Evolutionary conservation across 768 basidiomycete species (phyloP), one percentile per base, ranked within the genome.

Genomic region (Lactifluus piperatus): DNA sequence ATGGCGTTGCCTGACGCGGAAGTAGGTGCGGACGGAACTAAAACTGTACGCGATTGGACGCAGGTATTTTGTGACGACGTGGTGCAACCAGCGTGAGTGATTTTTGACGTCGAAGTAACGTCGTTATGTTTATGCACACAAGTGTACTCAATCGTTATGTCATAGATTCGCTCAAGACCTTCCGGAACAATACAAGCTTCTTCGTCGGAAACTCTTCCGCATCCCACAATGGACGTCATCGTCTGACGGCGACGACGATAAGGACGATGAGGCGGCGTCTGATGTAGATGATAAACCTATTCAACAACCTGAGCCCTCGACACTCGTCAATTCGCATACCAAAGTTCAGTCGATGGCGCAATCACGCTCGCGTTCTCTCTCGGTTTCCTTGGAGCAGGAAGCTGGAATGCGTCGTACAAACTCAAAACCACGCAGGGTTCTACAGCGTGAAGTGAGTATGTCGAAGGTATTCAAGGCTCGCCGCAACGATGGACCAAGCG

Each of bases 401-500:
- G 78, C 77, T 8, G 73, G 71, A 34, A 67, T 70, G 18, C 71
- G 73, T 43, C 72, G 74, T n/a, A 70, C 67, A 3, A 64, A 65
- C 43, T 57, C 62, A 18, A 67, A 57, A 34, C 69, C 72, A 6
- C 81, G 81, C 66, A 81, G 80, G 62, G 71, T 79, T 1, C 71
- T 88, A n/a, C 82, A 77, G 58, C 78, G 85, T 32, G 86, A 90
- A 68, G 76, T 89, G 62, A 89, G 85, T 71, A 91, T 90, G 88
- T 82, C 83, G 18, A 78, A 86, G 32, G 78, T 72, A 24, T 88
- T 88, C 72, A 87, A 82, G 66, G 72, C 73, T 26, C 76, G 76
- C 47, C 71, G 44, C n/a, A 60, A 52, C 20, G 45, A 36, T 22
- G 52, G 44, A 20, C 60, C 61, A 16, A 53, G 10, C 10, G 20